Conservation (phyloP, 345 rosid species). For the Heritiera littoralis region DNA sequence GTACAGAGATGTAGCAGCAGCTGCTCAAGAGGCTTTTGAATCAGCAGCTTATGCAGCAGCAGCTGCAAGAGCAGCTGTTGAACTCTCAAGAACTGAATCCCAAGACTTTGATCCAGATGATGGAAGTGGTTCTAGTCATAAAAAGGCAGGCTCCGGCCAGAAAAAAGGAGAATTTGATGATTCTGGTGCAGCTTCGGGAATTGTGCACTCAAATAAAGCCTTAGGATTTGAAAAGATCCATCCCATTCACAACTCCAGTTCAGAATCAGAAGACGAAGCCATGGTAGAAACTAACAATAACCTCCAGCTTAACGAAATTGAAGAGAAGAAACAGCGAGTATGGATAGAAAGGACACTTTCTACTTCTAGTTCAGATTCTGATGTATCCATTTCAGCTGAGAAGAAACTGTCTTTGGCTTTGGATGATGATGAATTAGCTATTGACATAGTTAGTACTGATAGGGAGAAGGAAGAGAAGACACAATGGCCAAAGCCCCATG, state of each 20-base stretch:
- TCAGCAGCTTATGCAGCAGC: slow-evolving; percentile 52
- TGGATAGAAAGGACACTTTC: slow-evolving; percentile 1
- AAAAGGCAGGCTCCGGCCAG: slow-evolving; percentile 1
- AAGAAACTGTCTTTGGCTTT: neutral
- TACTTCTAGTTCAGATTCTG: neutral
- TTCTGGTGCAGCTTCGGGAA: slow-evolving; percentile 4
- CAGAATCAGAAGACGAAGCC: slow-evolving; percentile 27
- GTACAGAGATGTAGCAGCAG: slow-evolving; percentile 38
- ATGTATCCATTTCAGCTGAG: slow-evolving; percentile 1
- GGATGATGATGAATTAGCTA: neutral
- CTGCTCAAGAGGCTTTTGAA: slow-evolving; percentile 50
- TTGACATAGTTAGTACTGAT: neutral
- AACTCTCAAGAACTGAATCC: slow-evolving; percentile 42
- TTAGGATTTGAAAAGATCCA: slow-evolving; percentile 17
- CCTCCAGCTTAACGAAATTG: neutral
- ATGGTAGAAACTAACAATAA: neutral
- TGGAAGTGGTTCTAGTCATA: slow-evolving; percentile 14
- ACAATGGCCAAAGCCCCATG: neutral
- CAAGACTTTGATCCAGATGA: slow-evolving; percentile 26
- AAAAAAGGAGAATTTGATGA: neutral
- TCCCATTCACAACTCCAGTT: slow-evolving; percentile 3
- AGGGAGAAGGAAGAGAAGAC: neutral
- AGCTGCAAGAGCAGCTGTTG: slow-evolving; percentile 51
- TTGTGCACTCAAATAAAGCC: neutral
- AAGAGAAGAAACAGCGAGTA: neutral